These are phyloP conservation scores for Starmerella sirachaensis DNA, from an alignment of 805 yeast genomes.

Conservation along the genomic window DNA sequence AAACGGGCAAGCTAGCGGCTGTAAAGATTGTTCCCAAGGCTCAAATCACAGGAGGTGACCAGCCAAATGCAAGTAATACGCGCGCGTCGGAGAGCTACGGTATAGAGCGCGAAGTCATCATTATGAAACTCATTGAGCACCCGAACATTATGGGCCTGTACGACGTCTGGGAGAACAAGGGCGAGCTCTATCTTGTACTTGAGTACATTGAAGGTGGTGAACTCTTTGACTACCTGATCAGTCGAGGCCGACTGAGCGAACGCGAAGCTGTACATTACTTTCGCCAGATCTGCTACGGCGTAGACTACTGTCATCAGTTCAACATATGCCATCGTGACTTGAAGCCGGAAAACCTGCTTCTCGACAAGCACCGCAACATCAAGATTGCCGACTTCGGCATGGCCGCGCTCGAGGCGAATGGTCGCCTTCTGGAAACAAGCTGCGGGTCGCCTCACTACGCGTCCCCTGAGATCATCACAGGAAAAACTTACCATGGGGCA, in stretches of 20 bases:
- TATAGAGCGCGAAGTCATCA: constrained; percentile 91
- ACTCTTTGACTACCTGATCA: constrained; percentile 79
- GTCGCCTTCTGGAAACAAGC: constrained; percentile 75
- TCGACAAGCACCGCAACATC: constrained; percentile 76
- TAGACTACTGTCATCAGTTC: constrained; percentile 71
- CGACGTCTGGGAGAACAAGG: constrained; percentile 96
- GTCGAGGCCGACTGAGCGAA: constrained; percentile 79
- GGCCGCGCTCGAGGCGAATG: constrained; percentile 90
- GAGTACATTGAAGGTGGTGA: constrained; percentile 98
- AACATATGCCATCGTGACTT: constrained; percentile 82
- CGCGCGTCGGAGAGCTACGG: constrained; percentile 61
- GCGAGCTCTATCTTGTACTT: constrained; percentile 76
- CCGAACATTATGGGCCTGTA: constrained; percentile 86
- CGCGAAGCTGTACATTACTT: constrained; percentile 83
- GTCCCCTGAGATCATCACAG: constrained; percentile 94
- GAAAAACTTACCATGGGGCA: constrained; percentile 88
- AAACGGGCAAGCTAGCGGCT: constrained; percentile 84
- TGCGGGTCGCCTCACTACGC: constrained; percentile 99
- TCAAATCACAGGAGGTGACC: constrained; percentile 31
- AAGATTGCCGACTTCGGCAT: constrained; percentile 98
- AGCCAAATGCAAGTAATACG: no score
- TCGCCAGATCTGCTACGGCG: constrained; percentile 72
- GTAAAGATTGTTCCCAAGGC: constrained; percentile 92
- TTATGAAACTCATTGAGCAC: constrained; percentile 90
- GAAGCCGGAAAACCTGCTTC: constrained; percentile 65